These are phyloP conservation scores for Fraxinus albicans DNA, from an alignment of 305 asterid species.

Conservation along the genomic window DNA sequence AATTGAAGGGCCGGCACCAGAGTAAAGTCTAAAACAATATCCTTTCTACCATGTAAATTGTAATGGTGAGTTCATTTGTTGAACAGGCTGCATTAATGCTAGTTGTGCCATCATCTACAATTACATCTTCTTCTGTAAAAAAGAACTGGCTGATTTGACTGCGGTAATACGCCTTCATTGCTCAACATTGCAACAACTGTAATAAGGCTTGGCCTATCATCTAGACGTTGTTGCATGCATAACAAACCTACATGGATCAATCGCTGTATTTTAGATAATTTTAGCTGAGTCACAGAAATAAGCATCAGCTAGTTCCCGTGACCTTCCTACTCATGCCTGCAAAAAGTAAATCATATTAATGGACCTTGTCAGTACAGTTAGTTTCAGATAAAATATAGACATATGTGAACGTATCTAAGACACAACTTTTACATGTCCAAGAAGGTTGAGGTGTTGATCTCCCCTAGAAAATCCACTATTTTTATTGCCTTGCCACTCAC, in stretches of 20 bases:
- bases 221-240: constrained; percentile 43
- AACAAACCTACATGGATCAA: constrained; percentile 40
- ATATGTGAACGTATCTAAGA: neutral
- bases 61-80: constrained; percentile 20
- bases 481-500: constrained; percentile 17
- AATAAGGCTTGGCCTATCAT: constrained; percentile 43
- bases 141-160: constrained; percentile 33
- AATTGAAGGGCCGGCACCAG: neutral
- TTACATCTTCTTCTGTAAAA: constrained; percentile 29
- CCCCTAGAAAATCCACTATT: constrained; percentile 24
- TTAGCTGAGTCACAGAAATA: constrained; percentile 6
- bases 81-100: constrained; percentile 21
- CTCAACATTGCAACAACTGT: constrained; percentile 43
- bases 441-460: constrained; percentile 27
- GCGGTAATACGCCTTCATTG: constrained; percentile 30
- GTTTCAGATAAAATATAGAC: neutral
- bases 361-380: neutral
- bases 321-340: constrained; percentile 36
- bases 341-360: neutral
- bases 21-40: neutral
- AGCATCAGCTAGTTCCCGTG: constrained; percentile 30
- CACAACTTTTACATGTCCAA: constrained; percentile 29
- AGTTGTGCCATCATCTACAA: neutral
- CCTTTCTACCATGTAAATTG: constrained; percentile 22
- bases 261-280: constrained; percentile 24